Conservation (phyloP, 2,329 filamentous ascomycete genomes). For the Aspergillus nomiae region DNA sequence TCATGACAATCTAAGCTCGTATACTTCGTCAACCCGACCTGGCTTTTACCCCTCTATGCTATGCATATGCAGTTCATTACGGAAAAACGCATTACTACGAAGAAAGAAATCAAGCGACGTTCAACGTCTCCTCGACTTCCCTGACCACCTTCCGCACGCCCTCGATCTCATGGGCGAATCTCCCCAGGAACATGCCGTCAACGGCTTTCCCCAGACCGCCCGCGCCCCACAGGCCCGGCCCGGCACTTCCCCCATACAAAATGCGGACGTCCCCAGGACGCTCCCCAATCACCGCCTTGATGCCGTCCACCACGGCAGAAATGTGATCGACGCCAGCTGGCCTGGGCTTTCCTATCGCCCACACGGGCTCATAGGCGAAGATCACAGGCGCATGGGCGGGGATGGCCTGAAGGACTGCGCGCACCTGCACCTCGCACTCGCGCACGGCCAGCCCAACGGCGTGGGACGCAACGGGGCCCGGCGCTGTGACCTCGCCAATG, state of each 20-base stretch:
- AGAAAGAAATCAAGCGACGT: slow-evolving; percentile 5
- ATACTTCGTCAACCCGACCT: not conserved
- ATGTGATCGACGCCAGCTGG: slow-evolving; percentile 75
- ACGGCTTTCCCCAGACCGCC: slow-evolving; percentile 64
- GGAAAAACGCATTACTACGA: not conserved
- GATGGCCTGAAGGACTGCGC: slow-evolving; percentile 62
- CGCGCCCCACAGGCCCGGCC: slow-evolving; percentile 68
- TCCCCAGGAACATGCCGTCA: slow-evolving; percentile 78
- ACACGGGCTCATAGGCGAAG: slow-evolving; percentile 84
- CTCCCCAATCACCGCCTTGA: slow-evolving; percentile 57
- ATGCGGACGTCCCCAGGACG: slow-evolving; percentile 66
- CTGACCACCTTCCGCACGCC: slow-evolving; percentile 71
- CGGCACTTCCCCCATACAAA: slow-evolving; percentile 81
- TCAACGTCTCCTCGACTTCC: slow-evolving; percentile 62
- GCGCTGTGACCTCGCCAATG: slow-evolving; percentile 68
- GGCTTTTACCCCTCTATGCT: not conserved
- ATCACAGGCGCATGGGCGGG: slow-evolving; percentile 68
- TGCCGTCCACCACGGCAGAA: slow-evolving; percentile 65
- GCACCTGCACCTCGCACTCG: slow-evolving; percentile 69
- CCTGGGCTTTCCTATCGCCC: slow-evolving; percentile 77
- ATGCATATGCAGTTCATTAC: not conserved
- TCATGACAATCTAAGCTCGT: not conserved
- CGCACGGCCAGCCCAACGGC: slow-evolving; percentile 61
- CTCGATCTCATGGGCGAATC: slow-evolving; percentile 76
- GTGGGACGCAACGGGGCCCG: slow-evolving; percentile 48